Conservation (phyloP, 306 rosid species). For the Hippophae gyantsensis region DNA sequence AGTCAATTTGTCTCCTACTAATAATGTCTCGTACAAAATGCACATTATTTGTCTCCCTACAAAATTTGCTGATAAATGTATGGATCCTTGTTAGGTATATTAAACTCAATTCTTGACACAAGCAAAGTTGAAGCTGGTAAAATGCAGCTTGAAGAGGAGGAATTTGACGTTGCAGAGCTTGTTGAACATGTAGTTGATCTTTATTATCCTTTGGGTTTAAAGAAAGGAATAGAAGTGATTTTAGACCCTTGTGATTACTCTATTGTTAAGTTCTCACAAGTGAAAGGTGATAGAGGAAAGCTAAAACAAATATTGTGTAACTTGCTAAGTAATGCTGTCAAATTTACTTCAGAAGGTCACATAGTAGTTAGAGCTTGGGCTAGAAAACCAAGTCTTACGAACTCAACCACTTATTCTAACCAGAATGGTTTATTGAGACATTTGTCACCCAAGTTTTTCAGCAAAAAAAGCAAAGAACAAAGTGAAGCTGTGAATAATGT, state of each 20-base stretch:
- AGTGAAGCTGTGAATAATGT: constrained; percentile 25
- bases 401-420: constrained; percentile 27
- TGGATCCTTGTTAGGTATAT: constrained; percentile 26
- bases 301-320: constrained; percentile 65
- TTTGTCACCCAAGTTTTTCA: constrained; percentile 25
- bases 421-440: constrained; percentile 12
- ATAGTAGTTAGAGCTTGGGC: constrained; percentile 54
- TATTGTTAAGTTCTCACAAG: constrained; percentile 28
- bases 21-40: neutral
- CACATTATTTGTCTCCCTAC: neutral
- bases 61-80: neutral
- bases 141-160: constrained; percentile 69
- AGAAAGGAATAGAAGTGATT: constrained; percentile 61
- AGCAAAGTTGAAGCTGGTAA: constrained; percentile 84
- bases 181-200: constrained; percentile 66
- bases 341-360: constrained; percentile 63
- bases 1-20: neutral
- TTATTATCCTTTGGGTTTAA: constrained; percentile 45
- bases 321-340: constrained; percentile 72
- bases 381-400: constrained; percentile 34
- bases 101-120: constrained; percentile 72
- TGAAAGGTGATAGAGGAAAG: constrained; percentile 68
- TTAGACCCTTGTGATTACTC: constrained; percentile 66
- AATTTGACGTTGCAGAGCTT: constrained; percentile 51
- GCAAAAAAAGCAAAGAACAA: constrained; percentile 17